A percentile compares a stretch with the other conserved stretches of the same genome.
phyloP scores from a whole-genome alignment of 305 asterid species.

The Fraxinus ornus region DNA sequence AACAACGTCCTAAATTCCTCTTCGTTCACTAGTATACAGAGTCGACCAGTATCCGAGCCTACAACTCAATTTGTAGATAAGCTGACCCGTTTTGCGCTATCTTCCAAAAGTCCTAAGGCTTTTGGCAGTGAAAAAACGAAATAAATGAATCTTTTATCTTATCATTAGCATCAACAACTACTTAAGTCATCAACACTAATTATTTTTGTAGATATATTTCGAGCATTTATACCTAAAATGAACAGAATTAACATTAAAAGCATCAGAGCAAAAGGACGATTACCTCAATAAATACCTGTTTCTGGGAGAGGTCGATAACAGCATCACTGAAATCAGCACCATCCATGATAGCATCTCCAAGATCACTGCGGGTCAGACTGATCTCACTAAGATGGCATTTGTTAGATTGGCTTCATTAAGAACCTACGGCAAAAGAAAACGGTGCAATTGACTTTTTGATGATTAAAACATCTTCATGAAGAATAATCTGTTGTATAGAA shows the following conservation, averaged over 20 bases:
- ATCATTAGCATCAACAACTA: background rate
- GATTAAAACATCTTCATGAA: background rate
- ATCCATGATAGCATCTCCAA: slow-evolving; percentile 74
- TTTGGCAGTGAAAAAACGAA: background rate
- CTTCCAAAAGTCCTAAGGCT: background rate
- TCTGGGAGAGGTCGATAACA: slow-evolving; percentile 71
- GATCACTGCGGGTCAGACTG: slow-evolving; percentile 93
- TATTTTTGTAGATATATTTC: background rate
- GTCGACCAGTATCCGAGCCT: background rate
- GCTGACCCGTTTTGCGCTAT: background rate
- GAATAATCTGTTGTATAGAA: background rate
- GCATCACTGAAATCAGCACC: slow-evolving; percentile 97
- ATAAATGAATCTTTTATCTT: background rate
- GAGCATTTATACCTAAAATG: background rate
- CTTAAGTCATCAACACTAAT: background rate
- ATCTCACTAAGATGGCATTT: slow-evolving; percentile 81
- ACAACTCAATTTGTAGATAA: background rate
- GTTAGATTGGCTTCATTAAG: slow-evolving; percentile 85
- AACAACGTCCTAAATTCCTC: background rate
- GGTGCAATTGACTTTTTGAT: background rate
- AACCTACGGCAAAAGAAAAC: slow-evolving; percentile 44
- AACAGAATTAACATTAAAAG: background rate
- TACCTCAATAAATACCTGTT: slow-evolving; percentile 46
- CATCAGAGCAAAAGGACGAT: background rate
- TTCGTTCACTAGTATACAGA: background rate